These are phyloP conservation scores for Dorcoceras hygrometricum DNA, from an alignment of 257 asterid genomes.

Conservation along the genomic window DNA sequence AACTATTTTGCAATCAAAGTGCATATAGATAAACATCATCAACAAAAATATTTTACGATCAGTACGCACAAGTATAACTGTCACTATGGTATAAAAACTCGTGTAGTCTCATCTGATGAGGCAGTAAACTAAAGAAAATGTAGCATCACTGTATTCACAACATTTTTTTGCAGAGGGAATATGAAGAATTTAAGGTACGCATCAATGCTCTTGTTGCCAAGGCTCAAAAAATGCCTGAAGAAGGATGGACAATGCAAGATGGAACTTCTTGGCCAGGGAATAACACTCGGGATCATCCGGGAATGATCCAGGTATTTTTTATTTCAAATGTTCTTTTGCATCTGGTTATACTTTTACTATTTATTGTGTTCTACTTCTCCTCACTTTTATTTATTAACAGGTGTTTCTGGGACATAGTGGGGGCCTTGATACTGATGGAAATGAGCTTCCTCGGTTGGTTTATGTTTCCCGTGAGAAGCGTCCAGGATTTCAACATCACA, in stretches of 20 bases:
- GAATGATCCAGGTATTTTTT: constrained; percentile 42
- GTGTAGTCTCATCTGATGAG: not conserved
- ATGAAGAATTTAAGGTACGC: constrained; percentile 43
- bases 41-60: not conserved
- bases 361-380: constrained; percentile 18
- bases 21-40: not conserved
- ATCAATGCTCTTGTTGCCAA: constrained; percentile 45
- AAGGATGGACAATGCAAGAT: constrained; percentile 50
- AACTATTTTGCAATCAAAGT: not conserved
- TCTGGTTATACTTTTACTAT: constrained; percentile 2
- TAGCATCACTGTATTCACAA: not conserved
- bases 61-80: not conserved
- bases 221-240: constrained; percentile 51
- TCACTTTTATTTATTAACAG: constrained; percentile 31
- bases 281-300: constrained; percentile 54
- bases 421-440: constrained; percentile 72
- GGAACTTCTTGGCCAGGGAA: constrained; percentile 50
- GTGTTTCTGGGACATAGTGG: constrained; percentile 76
- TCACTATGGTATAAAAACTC: constrained; percentile 4
- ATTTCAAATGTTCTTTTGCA: not conserved
- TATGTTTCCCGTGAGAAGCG: constrained; percentile 86
- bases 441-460: constrained; percentile 74
- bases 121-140: constrained; percentile 1
- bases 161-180: constrained; percentile 37
- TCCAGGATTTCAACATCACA: constrained; percentile 86